Evolutionary conservation across 805 yeast species (phyloP).

Genomic region (Ogataea corticis): DNA sequence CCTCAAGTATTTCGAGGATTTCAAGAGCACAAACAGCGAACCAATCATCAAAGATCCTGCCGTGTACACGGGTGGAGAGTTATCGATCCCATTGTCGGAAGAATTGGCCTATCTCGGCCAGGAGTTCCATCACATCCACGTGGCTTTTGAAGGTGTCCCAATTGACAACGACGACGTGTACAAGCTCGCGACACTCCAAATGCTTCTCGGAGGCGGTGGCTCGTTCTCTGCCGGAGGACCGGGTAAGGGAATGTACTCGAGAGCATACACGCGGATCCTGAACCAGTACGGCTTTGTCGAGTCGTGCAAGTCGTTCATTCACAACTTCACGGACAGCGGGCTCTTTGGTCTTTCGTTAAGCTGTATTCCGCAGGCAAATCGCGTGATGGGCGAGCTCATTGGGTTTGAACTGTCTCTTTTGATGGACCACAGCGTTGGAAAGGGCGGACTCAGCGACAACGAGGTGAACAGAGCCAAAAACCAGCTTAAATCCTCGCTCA

Average conservation of each 20-base stretch:
- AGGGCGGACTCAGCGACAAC: constrained; percentile 60
- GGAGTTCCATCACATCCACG: constrained; percentile 79
- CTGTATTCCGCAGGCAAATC: constrained; percentile 84
- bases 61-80: constrained; percentile 59
- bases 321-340: constrained; percentile 87
- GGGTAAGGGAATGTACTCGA: constrained; percentile 97
- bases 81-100: constrained; percentile 51
- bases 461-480: constrained; percentile 91
- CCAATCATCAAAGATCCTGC: constrained; percentile 39
- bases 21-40: constrained; percentile 40
- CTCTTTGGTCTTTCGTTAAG: constrained; percentile 86
- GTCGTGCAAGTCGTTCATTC: constrained; percentile 83
- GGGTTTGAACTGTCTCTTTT: constrained; percentile 56
- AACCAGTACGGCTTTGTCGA: constrained; percentile 92
- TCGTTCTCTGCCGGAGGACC: constrained; percentile 99
- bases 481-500: constrained; percentile 80
- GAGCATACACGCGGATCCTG: constrained; percentile 86
- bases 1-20: constrained; percentile 61
- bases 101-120: constrained; percentile 66
- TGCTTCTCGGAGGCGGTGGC: constrained; percentile 93
- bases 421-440: constrained; percentile 46
- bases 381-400: constrained; percentile 76
- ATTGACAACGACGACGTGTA: constrained; percentile 84
- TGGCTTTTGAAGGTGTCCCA: constrained; percentile 87
- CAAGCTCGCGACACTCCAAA: constrained; percentile 87